A percentile compares a stretch with the other conserved stretches of the same genome.
phyloP scores from a whole-genome alignment of 768 basidiomycete genomes.

The Serpula lacrymans region DNA sequence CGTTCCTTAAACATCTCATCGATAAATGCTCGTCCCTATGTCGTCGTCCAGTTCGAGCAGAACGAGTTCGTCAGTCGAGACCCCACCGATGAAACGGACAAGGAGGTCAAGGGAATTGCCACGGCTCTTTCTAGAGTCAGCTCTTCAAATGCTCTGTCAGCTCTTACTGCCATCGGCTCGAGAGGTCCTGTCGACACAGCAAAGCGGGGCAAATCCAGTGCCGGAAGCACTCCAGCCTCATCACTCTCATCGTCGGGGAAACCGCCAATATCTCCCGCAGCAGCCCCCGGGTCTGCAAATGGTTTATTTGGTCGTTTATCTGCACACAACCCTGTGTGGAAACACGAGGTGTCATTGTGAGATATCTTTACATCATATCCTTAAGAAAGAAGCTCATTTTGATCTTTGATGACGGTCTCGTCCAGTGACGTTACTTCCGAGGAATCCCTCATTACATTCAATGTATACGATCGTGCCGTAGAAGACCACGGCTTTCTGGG shows the following conservation, averaged over 20 bases:
- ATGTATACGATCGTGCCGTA: constrained; percentile 85
- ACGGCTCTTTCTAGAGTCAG: constrained; percentile 52
- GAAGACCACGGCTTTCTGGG: constrained; percentile 89
- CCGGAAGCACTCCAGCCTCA: constrained; percentile 42
- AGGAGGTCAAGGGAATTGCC: constrained; percentile 83
- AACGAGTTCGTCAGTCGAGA: constrained; percentile 96
- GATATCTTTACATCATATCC: constrained; percentile 30
- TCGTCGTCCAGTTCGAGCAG: constrained; percentile 97
- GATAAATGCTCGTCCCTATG: constrained; percentile 72
- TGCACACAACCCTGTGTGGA: constrained; percentile 94
- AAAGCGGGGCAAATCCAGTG: constrained; percentile 37
- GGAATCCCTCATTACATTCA: constrained; percentile 77
- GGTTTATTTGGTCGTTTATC: constrained; percentile 63
- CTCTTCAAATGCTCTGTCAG: constrained; percentile 61
- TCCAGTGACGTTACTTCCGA: constrained; percentile 91
- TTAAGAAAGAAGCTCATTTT: constrained; percentile 8
- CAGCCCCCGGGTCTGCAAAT: constrained; percentile 26
- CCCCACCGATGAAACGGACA: constrained; percentile 80
- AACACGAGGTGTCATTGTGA: constrained; percentile 97
- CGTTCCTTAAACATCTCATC: constrained; percentile 75
- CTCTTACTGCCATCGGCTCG: constrained; percentile 59
- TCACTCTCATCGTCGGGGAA: constrained; percentile 38
- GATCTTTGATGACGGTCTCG: constrained; percentile 17
- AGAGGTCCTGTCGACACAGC: constrained; percentile 39
- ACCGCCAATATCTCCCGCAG: constrained; percentile 26